Conservation (phyloP, 2,329 filamentous ascomycete species). For the Ceratocystis albifundus region DNA sequence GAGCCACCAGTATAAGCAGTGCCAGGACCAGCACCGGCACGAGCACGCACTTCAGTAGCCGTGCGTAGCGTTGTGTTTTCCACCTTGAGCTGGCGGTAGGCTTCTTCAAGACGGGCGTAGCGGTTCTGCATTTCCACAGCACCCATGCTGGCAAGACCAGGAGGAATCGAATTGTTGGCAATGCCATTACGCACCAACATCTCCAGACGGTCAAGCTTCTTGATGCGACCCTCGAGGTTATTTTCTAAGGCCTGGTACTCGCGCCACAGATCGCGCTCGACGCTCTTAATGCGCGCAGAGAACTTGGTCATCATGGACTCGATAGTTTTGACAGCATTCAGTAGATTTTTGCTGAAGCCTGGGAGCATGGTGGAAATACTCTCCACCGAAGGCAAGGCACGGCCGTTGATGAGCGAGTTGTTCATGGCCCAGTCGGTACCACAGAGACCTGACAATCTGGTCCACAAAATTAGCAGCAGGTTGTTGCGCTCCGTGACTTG, state of each 20-base stretch:
- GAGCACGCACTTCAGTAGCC: slow-evolving; percentile 46
- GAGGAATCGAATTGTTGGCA: slow-evolving; percentile 38
- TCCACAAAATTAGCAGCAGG: slow-evolving; percentile 80
- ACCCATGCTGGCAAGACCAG: slow-evolving; percentile 24
- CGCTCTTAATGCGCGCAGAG: slow-evolving; percentile 63
- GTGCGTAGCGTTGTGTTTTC: slow-evolving; percentile 59
- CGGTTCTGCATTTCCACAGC: slow-evolving; percentile 36
- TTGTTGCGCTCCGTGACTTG: slow-evolving; percentile 84
- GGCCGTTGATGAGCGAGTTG: slow-evolving; percentile 79
- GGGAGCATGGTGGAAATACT: slow-evolving; percentile 75
- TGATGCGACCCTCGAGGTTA: slow-evolving; percentile 64
- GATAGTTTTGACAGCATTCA: slow-evolving; percentile 76
- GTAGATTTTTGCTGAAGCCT: slow-evolving; percentile 79
- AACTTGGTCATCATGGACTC: slow-evolving; percentile 70
- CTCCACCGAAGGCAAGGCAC: slow-evolving; percentile 69
- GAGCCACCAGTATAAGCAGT: slow-evolving; percentile 30
- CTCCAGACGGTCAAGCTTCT: slow-evolving; percentile 81
- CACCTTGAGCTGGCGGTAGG: slow-evolving; percentile 51
- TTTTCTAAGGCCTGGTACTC: slow-evolving; percentile 82
- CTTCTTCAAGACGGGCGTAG: slow-evolving; percentile 46
- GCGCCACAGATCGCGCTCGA: slow-evolving; percentile 84
- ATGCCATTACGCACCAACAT: slow-evolving; percentile 58
- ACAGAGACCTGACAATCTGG: slow-evolving; percentile 71
- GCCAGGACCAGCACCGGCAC: slow-evolving; percentile 38
- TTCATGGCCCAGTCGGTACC: slow-evolving; percentile 85